Conservation (phyloP, 768 basidiomycete species). For the Kwoniella heveanensis region DNA sequence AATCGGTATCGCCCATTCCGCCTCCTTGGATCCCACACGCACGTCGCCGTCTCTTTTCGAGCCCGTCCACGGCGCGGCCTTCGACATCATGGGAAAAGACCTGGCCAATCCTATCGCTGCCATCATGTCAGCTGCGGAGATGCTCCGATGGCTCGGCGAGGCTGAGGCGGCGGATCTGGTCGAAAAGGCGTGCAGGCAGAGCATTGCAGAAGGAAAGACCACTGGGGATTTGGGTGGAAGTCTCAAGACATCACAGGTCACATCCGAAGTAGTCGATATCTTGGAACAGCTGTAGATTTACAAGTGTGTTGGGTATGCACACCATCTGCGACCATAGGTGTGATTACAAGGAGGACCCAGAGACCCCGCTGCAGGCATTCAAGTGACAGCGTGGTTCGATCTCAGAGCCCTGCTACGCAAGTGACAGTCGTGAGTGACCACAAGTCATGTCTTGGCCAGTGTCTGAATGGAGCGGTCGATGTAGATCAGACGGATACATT, state of each 20-base stretch:
- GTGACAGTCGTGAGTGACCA: no score
- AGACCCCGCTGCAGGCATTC: no score
- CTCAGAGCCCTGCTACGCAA: no score
- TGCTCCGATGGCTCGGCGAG: slow-evolving; percentile 58
- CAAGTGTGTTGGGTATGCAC: not conserved
- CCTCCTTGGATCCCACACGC: slow-evolving; percentile 59
- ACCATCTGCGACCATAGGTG: no score
- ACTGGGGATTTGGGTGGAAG: slow-evolving; percentile 35
- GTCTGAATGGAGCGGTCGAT: no score
- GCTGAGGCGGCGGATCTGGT: slow-evolving; percentile 19
- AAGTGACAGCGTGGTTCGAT: no score
- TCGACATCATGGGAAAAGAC: slow-evolving; percentile 62
- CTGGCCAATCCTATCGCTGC: slow-evolving; percentile 63
- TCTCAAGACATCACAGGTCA: slow-evolving; percentile 23
- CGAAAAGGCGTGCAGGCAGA: slow-evolving; percentile 22
- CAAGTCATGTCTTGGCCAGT: no score
- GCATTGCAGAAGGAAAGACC: slow-evolving; percentile 23
- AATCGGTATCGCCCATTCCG: slow-evolving; percentile 64
- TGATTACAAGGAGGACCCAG: no score
- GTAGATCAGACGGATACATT: no score
- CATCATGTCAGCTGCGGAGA: slow-evolving; percentile 63
- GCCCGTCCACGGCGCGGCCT: slow-evolving; percentile 63
- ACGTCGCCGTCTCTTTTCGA: slow-evolving; percentile 61
- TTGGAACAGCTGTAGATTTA: slow-evolving; percentile 4
- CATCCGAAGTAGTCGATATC: slow-evolving; percentile 12